Evolutionary conservation across 176 grass and related monocot genomes (phyloP), one percentile per base, ranked within the genome.

Genomic region (Aegilops longissima): DNA sequence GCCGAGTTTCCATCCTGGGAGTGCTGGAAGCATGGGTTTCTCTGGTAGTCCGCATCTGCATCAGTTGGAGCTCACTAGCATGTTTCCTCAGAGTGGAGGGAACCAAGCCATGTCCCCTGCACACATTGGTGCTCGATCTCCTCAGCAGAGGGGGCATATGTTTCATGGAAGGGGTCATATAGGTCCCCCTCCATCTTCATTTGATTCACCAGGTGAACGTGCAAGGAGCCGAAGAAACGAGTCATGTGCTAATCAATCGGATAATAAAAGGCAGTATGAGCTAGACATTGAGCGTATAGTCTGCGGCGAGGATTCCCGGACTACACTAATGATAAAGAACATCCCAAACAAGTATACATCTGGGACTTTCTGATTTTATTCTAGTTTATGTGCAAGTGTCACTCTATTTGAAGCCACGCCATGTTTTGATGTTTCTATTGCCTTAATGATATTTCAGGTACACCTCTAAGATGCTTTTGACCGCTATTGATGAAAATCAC

Each of bases 261-360:
- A 98, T 70, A 93, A 91, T 64, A 98, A 94, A 87, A 98, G 88
- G 81, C 93, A 92, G 59, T 98, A 94, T 77, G 96, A 98, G 77
- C 93, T 98, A 89, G 93, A 98, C 80, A 69, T 98, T 49, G 90
- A 95, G 74, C 90, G 90, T 44, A 98, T 98, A 83, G 45, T 86
- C 58, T 86, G 59, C 12, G 88, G 93, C 9, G 90, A 98, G 51
- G 93, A 98, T 79, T 70, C 88, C 56, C 80, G 96, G 13, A 98
- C 96, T 51, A 98, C 96, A 59, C 82, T 98, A 72, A 98, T 98
- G 96, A 95, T 98, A 78, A 98, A 98, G 83, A 98, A 98, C 76
- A 98, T 98, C 66, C 96, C 96, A 63, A 98, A 98, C 82, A 98
- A 98, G 96, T 98, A 93, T 52, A 86, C 79, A 25, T 40, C 35